These are phyloP conservation scores for Phytophthora europaea DNA, from an alignment of 352 stramenopile genomes.

Conservation along the genomic window DNA sequence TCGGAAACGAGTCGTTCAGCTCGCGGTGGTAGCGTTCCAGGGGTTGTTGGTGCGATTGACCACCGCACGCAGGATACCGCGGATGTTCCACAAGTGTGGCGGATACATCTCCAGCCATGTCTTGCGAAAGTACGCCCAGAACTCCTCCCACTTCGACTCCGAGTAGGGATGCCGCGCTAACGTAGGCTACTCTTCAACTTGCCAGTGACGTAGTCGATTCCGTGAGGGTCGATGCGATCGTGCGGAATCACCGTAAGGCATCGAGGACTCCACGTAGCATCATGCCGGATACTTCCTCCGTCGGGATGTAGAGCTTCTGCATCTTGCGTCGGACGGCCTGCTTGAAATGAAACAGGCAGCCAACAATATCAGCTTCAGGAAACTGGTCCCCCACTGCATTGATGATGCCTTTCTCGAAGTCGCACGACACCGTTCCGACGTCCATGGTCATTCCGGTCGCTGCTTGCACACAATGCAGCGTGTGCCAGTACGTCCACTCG, in stretches of 20 bases:
- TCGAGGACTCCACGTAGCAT: slow-evolving; percentile 14
- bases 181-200: neutral
- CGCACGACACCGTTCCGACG: slow-evolving; percentile 7
- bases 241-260: slow-evolving; percentile 1
- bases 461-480: slow-evolving; percentile 10
- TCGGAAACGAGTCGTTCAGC: neutral
- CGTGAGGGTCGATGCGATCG: slow-evolving; percentile 1
- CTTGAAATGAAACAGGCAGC: slow-evolving; percentile 35
- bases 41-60: neutral
- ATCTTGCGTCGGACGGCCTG: slow-evolving; percentile 24
- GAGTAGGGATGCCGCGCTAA: neutral
- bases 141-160: neutral
- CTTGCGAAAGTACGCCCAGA: neutral
- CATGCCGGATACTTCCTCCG: neutral
- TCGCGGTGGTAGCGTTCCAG: neutral
- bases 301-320: neutral
- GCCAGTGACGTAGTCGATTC: neutral
- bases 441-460: slow-evolving; percentile 12
- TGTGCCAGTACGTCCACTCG: slow-evolving; percentile 14
- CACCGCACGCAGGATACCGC: neutral
- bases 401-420: slow-evolving; percentile 22
- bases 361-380: slow-evolving; percentile 7
- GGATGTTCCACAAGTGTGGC: neutral
- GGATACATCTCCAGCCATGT: neutral
- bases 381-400: slow-evolving; percentile 19